These are phyloP conservation scores for Aspergillus pseudotamarii DNA, from an alignment of 2,329 filamentous ascomycete genomes.

Conservation along the genomic window DNA sequence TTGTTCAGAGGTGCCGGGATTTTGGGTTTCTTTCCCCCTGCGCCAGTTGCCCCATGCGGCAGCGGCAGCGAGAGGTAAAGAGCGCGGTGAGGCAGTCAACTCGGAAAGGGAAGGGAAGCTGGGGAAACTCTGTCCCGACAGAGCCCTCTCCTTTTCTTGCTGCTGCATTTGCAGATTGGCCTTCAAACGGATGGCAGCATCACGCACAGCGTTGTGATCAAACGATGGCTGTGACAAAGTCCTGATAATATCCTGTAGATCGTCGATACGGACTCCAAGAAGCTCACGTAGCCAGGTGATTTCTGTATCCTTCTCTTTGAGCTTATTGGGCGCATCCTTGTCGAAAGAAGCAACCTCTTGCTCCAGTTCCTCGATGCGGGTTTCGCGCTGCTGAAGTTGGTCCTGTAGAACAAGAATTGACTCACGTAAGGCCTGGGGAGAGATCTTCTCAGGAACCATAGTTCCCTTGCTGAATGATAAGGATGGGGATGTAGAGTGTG, in stretches of 20 bases:
- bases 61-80: slow-evolving; percentile 78
- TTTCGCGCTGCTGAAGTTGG: slow-evolving; percentile 91
- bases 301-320: slow-evolving; percentile 90
- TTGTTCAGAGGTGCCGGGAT: slow-evolving; percentile 46
- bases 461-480: slow-evolving; percentile 46
- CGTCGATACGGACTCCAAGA: slow-evolving; percentile 83
- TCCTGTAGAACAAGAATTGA: slow-evolving; percentile 96
- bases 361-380: slow-evolving; percentile 85
- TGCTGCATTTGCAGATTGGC: slow-evolving; percentile 98
- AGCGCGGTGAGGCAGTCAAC: slow-evolving; percentile 77
- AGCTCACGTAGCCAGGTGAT: slow-evolving; percentile 94
- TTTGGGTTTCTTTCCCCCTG: slow-evolving; percentile 62
- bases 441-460: slow-evolving; percentile 79
- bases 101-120: slow-evolving; percentile 76
- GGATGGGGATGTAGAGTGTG: slow-evolving; percentile 52
- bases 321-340: slow-evolving; percentile 75
- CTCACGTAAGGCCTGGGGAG: slow-evolving; percentile 89
- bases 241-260: slow-evolving; percentile 87
- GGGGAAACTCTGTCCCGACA: slow-evolving; percentile 68
- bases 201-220: slow-evolving; percentile 77
- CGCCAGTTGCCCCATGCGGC: slow-evolving; percentile 98
- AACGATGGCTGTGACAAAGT: slow-evolving; percentile 74
- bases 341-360: slow-evolving; percentile 69
- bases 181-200: slow-evolving; percentile 88
- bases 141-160: slow-evolving; percentile 85